Conservation (phyloP, 257 asterid genomes). For the Scutellaria galericulata region DNA sequence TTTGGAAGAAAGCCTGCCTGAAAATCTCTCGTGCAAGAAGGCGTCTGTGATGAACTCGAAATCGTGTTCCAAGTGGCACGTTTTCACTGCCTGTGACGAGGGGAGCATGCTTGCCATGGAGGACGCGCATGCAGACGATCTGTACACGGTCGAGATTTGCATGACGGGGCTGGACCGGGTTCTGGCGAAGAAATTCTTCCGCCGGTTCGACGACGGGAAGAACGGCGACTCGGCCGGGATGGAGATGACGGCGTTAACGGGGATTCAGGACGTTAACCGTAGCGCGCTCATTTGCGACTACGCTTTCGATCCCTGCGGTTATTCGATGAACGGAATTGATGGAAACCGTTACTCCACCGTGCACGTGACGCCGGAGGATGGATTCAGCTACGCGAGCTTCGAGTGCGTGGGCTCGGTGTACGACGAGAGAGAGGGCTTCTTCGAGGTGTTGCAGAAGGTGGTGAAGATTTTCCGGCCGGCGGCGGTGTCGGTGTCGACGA, state of each 20-base stretch:
- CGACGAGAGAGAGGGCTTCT: slow-evolving; percentile 49
- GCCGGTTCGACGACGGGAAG: slow-evolving; percentile 55
- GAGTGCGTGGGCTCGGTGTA: slow-evolving; percentile 72
- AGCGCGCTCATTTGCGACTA: slow-evolving; percentile 77
- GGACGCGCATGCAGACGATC: slow-evolving; percentile 32
- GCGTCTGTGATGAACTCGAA: slow-evolving; percentile 69
- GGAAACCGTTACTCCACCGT: slow-evolving; percentile 82
- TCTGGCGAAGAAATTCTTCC: slow-evolving; percentile 68
- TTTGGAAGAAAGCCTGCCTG: slow-evolving; percentile 62
- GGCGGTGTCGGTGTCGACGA: slow-evolving; percentile 69
- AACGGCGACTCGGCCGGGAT: slow-evolving; percentile 73
- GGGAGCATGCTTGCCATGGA: slow-evolving; percentile 30
- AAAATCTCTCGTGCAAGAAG: slow-evolving; percentile 51
- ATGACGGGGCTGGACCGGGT: slow-evolving; percentile 86
- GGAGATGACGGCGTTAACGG: slow-evolving; percentile 79
- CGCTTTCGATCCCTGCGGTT: slow-evolving; percentile 94
- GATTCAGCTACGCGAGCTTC: slow-evolving; percentile 90
- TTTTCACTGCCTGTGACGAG: slow-evolving; percentile 65
- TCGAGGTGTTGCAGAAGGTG: slow-evolving; percentile 55
- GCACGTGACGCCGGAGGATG: slow-evolving; percentile 98
- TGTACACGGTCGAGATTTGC: slow-evolving; percentile 79
- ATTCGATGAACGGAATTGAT: slow-evolving; percentile 90
- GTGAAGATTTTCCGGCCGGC: slow-evolving; percentile 79
- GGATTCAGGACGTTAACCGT: slow-evolving; percentile 56
- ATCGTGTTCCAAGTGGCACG: slow-evolving; percentile 87